Conservation (phyloP, 1,284 basidiomycete genomes). For the Malassezia vespertilionis region DNA sequence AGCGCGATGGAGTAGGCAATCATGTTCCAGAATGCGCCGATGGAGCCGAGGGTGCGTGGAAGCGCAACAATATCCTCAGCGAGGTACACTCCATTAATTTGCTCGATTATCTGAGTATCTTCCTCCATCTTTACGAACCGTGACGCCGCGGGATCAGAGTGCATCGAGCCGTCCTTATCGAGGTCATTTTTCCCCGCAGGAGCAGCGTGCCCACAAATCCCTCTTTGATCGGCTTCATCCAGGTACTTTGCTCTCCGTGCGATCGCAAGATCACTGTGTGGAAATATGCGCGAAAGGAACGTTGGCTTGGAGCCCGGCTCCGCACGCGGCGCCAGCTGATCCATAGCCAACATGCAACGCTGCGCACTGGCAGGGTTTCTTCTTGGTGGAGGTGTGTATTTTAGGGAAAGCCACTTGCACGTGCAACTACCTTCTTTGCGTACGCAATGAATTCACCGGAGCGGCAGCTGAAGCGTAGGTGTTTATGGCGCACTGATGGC, state of each 20-base stretch:
- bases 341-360: neutral
- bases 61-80: conserved; percentile 1
- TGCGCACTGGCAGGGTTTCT: neutral
- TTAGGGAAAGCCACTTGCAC: neutral
- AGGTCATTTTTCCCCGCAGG: too few species aligned
- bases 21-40: conserved; percentile 33
- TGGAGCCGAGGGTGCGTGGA: conserved; percentile 24
- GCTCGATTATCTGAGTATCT: conserved; percentile 4
- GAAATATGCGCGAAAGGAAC: conserved; percentile 7
- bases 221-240: conserved; percentile 1
- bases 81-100: conserved; percentile 8
- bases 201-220: too few species aligned
- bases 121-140: too few species aligned
- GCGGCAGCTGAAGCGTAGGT: conserved; percentile 8
- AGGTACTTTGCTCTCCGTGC: conserved; percentile 12
- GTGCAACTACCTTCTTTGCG: neutral
- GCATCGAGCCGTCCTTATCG: too few species aligned
- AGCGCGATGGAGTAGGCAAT: conserved; percentile 35
- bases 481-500: neutral
- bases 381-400: conserved; percentile 3
- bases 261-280: conserved; percentile 1
- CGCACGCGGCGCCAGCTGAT: conserved; percentile 5
- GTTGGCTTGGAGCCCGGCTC: conserved; percentile 6
- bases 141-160: too few species aligned
- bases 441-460: conserved; percentile 1